Conservation (phyloP, 495 filamentous ascomycete species). For the Xylaria telfairii region DNA sequence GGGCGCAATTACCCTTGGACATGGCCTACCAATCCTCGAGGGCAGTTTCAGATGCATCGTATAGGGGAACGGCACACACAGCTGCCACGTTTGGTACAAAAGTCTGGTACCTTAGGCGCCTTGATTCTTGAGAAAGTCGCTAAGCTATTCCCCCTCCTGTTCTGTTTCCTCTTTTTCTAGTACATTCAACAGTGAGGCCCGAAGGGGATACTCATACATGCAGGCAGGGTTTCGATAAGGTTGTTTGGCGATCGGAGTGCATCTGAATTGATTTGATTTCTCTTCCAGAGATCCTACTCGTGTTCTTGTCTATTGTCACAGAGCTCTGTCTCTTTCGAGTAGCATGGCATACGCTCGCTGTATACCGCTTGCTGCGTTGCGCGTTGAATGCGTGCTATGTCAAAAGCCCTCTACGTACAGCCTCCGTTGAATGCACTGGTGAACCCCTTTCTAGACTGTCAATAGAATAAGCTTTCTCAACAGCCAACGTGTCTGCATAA, state of each 20-base stretch:
- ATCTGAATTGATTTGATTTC: slow-evolving; percentile 52
- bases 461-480: slow-evolving; percentile 15
- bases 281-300: slow-evolving; percentile 28
- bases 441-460: slow-evolving; percentile 15
- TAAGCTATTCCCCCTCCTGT: slow-evolving; percentile 24
- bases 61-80: slow-evolving; percentile 19
- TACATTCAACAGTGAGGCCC: slow-evolving; percentile 43
- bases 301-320: slow-evolving; percentile 2
- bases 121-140: slow-evolving; percentile 11
- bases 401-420: background rate
- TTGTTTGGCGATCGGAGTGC: slow-evolving; percentile 53
- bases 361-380: background rate
- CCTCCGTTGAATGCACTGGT: slow-evolving; percentile 19
- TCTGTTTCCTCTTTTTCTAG: slow-evolving; percentile 47
- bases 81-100: slow-evolving; percentile 24
- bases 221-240: slow-evolving; percentile 52
- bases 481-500: background rate
- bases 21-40: slow-evolving; percentile 32
- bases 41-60: slow-evolving; percentile 24
- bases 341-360: background rate
- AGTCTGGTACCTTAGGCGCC: slow-evolving; percentile 23
- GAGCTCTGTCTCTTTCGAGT: slow-evolving; percentile 10
- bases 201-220: slow-evolving; percentile 44
- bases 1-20: slow-evolving; percentile 23
- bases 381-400: slow-evolving; percentile 1